These are phyloP conservation scores for Calonectria honghensis DNA, from an alignment of 2,329 filamentous ascomycete species.

Conservation along the genomic window DNA sequence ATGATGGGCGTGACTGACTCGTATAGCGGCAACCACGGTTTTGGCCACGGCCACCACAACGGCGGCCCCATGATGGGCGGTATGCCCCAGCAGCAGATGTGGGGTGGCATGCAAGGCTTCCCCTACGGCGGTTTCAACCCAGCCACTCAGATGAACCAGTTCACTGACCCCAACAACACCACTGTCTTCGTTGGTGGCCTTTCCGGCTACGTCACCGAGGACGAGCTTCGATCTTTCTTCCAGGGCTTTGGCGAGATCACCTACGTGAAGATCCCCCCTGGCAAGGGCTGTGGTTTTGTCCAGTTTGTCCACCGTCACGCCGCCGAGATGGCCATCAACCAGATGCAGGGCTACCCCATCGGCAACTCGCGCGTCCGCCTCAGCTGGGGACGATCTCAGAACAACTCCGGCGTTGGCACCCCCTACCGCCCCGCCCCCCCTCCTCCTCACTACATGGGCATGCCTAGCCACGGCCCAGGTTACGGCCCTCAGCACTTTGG, in stretches of 20 bases:
- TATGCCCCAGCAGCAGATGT: constrained; percentile 68
- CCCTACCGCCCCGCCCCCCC: constrained; percentile 95
- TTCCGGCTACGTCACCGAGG: constrained; percentile 98
- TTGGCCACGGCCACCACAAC: constrained; percentile 65
- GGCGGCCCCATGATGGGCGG: constrained; percentile 68
- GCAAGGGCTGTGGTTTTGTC: constrained; percentile 99
- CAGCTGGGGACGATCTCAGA: constrained; percentile 98
- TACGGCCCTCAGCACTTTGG: constrained; percentile 70
- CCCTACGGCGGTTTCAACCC: constrained; percentile 69
- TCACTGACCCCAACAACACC: constrained; percentile 99
- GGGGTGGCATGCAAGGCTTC: constrained; percentile 60
- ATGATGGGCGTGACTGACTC: constrained; percentile 27
- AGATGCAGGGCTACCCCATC: constrained; percentile 99
- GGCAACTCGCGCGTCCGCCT: constrained; percentile 98
- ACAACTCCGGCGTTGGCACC: constrained; percentile 98
- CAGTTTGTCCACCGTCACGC: constrained; percentile 99
- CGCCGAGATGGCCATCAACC: constrained; percentile 99
- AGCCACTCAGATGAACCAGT: constrained; percentile 90
- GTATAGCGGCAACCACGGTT: constrained; percentile 62
- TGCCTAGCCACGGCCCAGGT: constrained; percentile 66
- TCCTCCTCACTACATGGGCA: constrained; percentile 73
- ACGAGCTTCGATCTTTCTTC: constrained; percentile 99
- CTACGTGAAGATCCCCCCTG: constrained; percentile 99
- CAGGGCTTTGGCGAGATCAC: constrained; percentile 99
- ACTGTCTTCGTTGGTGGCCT: constrained; percentile 98